Conservation (phyloP, 352 stramenopile genomes). For the Hyaloperonospora brassicae region DNA sequence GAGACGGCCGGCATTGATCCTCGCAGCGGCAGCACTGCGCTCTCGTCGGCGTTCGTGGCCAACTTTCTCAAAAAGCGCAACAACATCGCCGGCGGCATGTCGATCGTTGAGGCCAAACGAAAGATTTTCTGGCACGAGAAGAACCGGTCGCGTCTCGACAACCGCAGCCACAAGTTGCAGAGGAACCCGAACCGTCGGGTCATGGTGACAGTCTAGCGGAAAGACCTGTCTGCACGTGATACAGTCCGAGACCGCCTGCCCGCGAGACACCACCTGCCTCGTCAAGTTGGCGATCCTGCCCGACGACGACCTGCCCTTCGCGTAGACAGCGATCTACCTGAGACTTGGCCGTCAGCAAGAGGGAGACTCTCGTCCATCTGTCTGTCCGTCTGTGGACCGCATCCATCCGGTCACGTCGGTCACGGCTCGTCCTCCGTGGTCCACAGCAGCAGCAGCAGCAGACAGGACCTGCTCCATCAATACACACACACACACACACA, state of each 20-base stretch:
- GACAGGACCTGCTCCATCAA: background rate
- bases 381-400: background rate
- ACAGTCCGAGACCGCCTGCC: constrained; percentile 12
- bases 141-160: constrained; percentile 71
- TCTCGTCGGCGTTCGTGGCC: constrained; percentile 73
- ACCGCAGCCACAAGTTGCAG: constrained; percentile 80
- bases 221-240: constrained; percentile 13
- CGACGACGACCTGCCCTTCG: no score
- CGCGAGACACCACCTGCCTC: background rate
- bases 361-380: background rate
- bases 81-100: constrained; percentile 73
- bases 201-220: constrained; percentile 71
- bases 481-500: no score
- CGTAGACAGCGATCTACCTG: background rate
- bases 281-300: no score
- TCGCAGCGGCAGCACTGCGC: constrained; percentile 41
- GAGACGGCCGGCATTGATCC: constrained; percentile 61
- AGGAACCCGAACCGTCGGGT: constrained; percentile 68
- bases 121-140: constrained; percentile 75
- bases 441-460: constrained; percentile 1
- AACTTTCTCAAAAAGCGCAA: constrained; percentile 78
- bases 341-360: background rate
- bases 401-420: constrained; percentile 15
- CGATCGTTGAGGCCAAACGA: constrained; percentile 53
- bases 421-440: constrained; percentile 13